These are phyloP conservation scores for Epicoccum sorghinum DNA, from an alignment of 2,329 filamentous ascomycete species.

Conservation along the genomic window DNA sequence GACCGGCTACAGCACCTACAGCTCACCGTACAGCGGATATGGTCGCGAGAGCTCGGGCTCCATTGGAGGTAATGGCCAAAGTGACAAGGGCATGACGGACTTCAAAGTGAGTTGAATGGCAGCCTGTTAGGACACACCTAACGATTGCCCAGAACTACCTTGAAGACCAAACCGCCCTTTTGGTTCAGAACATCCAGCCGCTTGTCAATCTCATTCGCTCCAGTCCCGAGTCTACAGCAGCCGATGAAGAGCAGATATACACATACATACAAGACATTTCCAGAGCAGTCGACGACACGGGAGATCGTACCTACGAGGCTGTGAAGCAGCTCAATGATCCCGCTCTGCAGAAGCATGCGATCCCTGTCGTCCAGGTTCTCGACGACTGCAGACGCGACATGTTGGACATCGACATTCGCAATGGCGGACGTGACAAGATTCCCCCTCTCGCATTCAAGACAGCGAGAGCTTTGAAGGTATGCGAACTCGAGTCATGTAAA, in stretches of 20 bases:
- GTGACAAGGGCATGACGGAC: constrained; percentile 57
- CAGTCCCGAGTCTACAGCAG: constrained; percentile 33
- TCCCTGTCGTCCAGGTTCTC: constrained; percentile 62
- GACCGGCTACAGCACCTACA: constrained; percentile 43
- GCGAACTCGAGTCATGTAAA: neutral
- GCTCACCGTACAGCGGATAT: constrained; percentile 47
- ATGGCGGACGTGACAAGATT: constrained; percentile 68
- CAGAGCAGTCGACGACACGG: constrained; percentile 72
- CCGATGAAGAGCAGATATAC: constrained; percentile 59
- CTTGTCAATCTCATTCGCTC: constrained; percentile 72
- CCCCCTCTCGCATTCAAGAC: constrained; percentile 88
- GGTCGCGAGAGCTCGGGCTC: constrained; percentile 39
- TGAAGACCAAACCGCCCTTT: constrained; percentile 78
- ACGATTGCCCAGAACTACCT: constrained; percentile 67
- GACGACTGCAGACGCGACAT: constrained; percentile 69
- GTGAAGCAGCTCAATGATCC: constrained; percentile 56
- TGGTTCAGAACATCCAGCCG: constrained; percentile 82
- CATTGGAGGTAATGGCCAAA: constrained; percentile 31
- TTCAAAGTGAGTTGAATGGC: constrained; percentile 59
- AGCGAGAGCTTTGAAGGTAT: constrained; percentile 76
- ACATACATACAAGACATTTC: constrained; percentile 74
- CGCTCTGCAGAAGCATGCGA: constrained; percentile 58
- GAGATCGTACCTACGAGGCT: constrained; percentile 65
- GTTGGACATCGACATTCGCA: constrained; percentile 64
- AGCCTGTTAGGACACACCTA: constrained; percentile 6